Percentiles rank a stretch among this genome's conserved stretches.
These are phyloP conservation scores for Angomonas desouzai DNA, from an alignment of 208 protist genomes.

Conservation along the genomic window DNA sequence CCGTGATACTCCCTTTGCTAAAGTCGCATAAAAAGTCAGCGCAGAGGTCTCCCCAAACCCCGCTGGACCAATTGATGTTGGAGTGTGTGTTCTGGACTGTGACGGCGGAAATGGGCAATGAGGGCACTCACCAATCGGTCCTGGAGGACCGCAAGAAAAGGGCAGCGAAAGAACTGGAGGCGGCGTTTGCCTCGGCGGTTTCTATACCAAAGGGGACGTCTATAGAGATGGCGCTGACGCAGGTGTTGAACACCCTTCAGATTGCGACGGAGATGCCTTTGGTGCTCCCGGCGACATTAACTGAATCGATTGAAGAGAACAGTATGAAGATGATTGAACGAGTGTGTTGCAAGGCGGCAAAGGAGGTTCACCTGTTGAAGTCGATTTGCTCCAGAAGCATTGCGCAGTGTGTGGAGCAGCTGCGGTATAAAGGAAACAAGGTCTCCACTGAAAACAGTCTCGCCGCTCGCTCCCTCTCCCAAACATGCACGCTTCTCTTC, in stretches of 20 bases:
- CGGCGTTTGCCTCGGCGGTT: no score
- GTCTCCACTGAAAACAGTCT: neutral
- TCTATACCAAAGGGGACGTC: neutral
- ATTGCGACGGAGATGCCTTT: neutral
- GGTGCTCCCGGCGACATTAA: neutral
- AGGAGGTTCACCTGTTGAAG: neutral
- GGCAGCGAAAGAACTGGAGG: no score
- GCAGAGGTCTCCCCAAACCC: constrained; percentile 1
- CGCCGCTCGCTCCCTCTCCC: constrained; percentile 13
- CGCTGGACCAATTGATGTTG: neutral
- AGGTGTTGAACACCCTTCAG: neutral
- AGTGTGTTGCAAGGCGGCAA: neutral
- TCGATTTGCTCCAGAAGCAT: neutral
- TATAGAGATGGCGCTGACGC: neutral
- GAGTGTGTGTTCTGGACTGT: constrained; percentile 4
- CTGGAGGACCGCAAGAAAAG: no score
- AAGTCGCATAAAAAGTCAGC: neutral
- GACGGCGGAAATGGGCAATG: neutral
- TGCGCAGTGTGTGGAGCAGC: constrained; percentile 3
- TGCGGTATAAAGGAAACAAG: neutral
- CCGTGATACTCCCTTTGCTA: neutral
- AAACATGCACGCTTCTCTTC: constrained; percentile 29
- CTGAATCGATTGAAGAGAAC: neutral
- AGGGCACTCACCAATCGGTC: no score
- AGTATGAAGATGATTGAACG: neutral